phyloP scores from a whole-genome alignment of 192 early-diverging fungal genomes.

The Gonapodya prolifera region DNA sequence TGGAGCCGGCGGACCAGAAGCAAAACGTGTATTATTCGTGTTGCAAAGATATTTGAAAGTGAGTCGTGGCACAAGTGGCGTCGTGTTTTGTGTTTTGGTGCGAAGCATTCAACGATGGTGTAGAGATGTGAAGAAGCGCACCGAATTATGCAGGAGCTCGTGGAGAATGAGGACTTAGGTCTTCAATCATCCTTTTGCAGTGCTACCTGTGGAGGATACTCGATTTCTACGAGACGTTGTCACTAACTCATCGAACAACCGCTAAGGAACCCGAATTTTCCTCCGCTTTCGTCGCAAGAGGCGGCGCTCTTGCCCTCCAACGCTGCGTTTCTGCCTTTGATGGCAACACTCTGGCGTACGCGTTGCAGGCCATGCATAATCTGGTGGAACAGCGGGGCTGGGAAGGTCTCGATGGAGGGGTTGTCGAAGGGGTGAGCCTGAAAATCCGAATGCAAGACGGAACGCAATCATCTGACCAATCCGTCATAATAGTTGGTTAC shows the following conservation, averaged over 20 bases:
- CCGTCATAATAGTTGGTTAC: conserved; percentile 14
- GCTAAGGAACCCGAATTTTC: conserved; percentile 50
- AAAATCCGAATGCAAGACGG: neutral
- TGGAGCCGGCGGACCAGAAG: neutral
- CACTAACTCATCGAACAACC: too few relatives aligned
- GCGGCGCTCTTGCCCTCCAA: conserved; percentile 41
- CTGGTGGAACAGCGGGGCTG: conserved; percentile 55
- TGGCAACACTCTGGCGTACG: conserved; percentile 60
- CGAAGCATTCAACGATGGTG: too few relatives aligned
- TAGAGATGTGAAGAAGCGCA: neutral
- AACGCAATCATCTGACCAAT: neutral
- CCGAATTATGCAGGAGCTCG: neutral
- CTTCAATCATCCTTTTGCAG: neutral
- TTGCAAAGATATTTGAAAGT: neutral
- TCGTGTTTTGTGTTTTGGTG: neutral
- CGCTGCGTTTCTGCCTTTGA: conserved; percentile 36
- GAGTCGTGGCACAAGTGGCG: neutral
- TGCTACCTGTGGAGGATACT: too few relatives aligned
- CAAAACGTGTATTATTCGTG: neutral
- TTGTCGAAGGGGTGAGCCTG: conserved; percentile 33
- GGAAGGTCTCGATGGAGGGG: conserved; percentile 32
- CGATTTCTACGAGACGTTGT: too few relatives aligned
- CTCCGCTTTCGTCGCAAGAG: conserved; percentile 40
- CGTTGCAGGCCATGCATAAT: conserved; percentile 44
- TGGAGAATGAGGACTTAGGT: neutral